Evolutionary conservation across 306 rosid genomes (phyloP), one percentile per base, ranked within the genome.

Genomic region (Cicer pinnatifidum): DNA sequence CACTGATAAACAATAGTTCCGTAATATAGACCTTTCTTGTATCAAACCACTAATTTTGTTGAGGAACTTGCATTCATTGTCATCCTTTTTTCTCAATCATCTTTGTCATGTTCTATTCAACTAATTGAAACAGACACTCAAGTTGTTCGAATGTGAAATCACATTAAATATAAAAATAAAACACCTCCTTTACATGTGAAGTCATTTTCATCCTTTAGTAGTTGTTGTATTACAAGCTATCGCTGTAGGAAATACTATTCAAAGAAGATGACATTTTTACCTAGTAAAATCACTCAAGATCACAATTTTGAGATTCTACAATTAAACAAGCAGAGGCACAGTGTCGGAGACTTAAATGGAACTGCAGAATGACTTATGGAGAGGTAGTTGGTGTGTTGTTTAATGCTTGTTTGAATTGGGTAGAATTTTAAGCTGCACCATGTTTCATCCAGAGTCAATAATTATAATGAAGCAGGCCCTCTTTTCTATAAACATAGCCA

Each of bases 401-500:
- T 68, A 80, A 76, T 82, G 82, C 84, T 48, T 79, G 15, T 70
- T 65, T 81, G 52, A 47, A 81, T 71, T 74, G 17, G 53, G 67
- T 81, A 64, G 13, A 60, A 35, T 60, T 63, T 77, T 16, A 69
- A 64, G 61, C 23, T 70, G 44, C 56, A 50, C 46, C 45, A 23
- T 15, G 40, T 40, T 50, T 67, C 50, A 46, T 78, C 38, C 39
- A 39, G 62, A 9, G 23, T 19, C 58, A 23, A 39, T 58, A 44
- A 60, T 77, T 46, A 38, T 39, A 39, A 53, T 12, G 67, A 80
- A 4, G 41, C 81, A 61, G 64, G 77, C 61, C 69, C 87, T 78
- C 44, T 64, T 86, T 77, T 69, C 89, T 79, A 73, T 19, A 86
- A 76, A 69, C 77, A 83, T 63, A 43, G 53, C 44, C 17, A 78